These are phyloP conservation scores for Naegleria lovaniensis DNA, from an alignment of 208 protist genomes.

Conservation along the genomic window DNA sequence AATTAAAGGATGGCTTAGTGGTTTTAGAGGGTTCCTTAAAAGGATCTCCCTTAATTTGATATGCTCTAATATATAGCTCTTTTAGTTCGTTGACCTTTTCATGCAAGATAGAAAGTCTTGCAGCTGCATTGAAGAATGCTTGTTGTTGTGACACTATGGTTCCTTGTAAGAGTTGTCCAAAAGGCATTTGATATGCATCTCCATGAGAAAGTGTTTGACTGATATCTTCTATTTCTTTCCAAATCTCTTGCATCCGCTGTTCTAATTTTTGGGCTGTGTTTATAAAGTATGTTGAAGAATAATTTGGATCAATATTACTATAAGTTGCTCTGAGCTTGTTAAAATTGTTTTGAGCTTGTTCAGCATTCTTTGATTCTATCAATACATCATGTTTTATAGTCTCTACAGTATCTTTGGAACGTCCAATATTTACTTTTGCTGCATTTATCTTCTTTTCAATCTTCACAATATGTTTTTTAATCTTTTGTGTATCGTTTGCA, in stretches of 20 bases:
- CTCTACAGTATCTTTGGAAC: neutral
- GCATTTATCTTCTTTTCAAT: slow-evolving; percentile 11
- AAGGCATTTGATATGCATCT: neutral
- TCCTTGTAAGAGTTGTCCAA: neutral
- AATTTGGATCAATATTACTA: neutral
- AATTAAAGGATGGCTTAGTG: neutral
- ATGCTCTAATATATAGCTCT: neutral
- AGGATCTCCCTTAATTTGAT: neutral
- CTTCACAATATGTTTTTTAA: neutral
- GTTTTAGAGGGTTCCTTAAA: neutral
- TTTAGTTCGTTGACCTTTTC: neutral
- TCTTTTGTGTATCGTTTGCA: neutral
- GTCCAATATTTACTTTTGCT: neutral
- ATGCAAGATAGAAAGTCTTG: neutral
- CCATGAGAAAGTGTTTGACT: neutral
- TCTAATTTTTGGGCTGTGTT: slow-evolving; percentile 11
- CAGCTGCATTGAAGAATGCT: neutral
- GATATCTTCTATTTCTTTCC: slow-evolving; percentile 1
- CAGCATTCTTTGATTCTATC: neutral
- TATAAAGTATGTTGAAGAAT: neutral
- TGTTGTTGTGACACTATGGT: neutral
- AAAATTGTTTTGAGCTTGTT: slow-evolving; percentile 18
- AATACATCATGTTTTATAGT: neutral
- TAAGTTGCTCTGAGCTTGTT: neutral
- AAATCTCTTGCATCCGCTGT: neutral